Evolutionary conservation across 129 eudicot species (phyloP).

Genomic region (Dittrichia graveolens): DNA sequence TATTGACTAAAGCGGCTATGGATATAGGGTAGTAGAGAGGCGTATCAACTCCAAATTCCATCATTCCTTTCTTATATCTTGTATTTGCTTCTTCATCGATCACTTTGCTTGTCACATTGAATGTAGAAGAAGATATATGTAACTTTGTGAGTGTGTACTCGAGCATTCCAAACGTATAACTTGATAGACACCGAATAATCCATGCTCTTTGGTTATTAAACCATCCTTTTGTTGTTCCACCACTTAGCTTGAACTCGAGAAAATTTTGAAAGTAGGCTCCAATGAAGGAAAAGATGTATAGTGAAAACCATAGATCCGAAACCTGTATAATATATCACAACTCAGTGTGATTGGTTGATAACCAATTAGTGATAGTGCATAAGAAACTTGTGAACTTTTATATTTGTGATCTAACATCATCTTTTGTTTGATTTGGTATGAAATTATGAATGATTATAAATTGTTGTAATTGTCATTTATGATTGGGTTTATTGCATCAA

Average conservation of each 20-base stretch:
- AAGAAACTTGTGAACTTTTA: too few relatives aligned
- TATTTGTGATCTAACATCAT: too few relatives aligned
- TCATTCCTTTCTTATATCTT: slow-evolving; percentile 52
- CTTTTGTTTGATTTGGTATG: too few relatives aligned
- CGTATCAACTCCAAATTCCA: slow-evolving; percentile 58
- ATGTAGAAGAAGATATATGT: slow-evolving; percentile 37
- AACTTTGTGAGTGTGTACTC: slow-evolving; percentile 42
- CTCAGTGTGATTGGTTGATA: neutral
- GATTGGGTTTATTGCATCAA: too few relatives aligned
- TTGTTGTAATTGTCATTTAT: too few relatives aligned
- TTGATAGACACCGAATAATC: slow-evolving; percentile 51
- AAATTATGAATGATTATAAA: too few relatives aligned
- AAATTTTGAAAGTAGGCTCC: slow-evolving; percentile 61
- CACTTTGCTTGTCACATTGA: slow-evolving; percentile 49
- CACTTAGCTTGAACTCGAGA: slow-evolving; percentile 44
- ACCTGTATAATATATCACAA: slow-evolving; percentile 34
- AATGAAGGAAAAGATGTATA: slow-evolving; percentile 44
- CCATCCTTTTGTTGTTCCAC: slow-evolving; percentile 52
- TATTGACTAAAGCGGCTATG: slow-evolving; percentile 35
- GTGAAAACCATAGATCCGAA: slow-evolving; percentile 38
- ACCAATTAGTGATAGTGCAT: neutral
- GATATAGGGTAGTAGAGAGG: slow-evolving; percentile 57
- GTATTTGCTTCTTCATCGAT: slow-evolving; percentile 46
- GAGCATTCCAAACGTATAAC: slow-evolving; percentile 36
- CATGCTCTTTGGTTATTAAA: slow-evolving; percentile 64